Evolutionary conservation across 2,329 filamentous ascomycete genomes (phyloP), one percentile per base, ranked within the genome.

Genomic region (Magnaporthiopsis poae): DNA sequence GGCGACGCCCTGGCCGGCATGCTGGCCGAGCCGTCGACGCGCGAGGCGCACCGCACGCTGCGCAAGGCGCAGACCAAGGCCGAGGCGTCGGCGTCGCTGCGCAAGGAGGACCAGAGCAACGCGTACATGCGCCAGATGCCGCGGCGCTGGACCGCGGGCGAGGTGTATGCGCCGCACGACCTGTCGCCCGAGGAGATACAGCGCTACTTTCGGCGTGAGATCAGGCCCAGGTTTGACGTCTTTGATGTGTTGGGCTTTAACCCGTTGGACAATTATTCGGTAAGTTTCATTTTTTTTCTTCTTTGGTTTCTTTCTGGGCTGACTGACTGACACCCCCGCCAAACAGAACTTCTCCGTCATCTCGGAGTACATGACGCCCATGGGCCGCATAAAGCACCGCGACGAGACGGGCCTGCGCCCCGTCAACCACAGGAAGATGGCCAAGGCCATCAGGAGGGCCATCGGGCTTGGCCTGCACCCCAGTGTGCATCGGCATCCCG

Each of bases 391-490:
- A 76, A 90, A 87, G 79, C 87, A 90, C 75, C 82, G 85, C n/a
- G 83, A 77, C 7, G 81, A 88, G 31, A 98, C 93, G 0, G 92
- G 91, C 18, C 81, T 99, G 68, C 85, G 91, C 67, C 90, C 90
- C 2, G 89, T 91, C 70, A 98, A 98, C 81, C 95, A 99, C 81
- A 85, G 95, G 71, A 92, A 90, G 79, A 87, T 99, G 75, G 90
- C 94, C 69, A 97, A 96, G 82, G 94, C 96, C 65, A 90, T 99
- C 72, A 84, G 95, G 70, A 86, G 95, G 72, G 89, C 91, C 27
- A 89, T 98, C 72, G 95, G 93, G 1, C 84, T 97, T 74, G 95
- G 95, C 21, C 81, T 98, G 68, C 92, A 98, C 84, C 95, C 95
- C 31, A 96, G 89, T 75, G 89, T 96, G 66, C 91, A 99, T 80